Conservation (phyloP, 768 basidiomycete genomes). For the Leccinellum luteum region DNA sequence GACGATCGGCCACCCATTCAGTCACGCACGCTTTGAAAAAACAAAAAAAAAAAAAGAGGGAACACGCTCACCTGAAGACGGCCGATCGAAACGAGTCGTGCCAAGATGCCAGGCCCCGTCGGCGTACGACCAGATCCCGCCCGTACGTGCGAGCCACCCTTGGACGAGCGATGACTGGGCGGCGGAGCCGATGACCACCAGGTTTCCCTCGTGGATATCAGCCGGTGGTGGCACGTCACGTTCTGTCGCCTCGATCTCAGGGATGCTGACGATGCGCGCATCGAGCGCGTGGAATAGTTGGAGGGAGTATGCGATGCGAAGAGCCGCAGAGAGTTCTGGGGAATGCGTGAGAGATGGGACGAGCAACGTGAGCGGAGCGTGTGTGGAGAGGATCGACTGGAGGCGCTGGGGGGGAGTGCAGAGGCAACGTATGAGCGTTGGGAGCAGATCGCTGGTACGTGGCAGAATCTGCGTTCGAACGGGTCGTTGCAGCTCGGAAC, state of each 20-base stretch:
- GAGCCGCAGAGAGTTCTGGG: constrained; percentile 51
- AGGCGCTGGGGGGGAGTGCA: constrained; percentile 40
- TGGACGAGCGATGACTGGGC: constrained; percentile 34
- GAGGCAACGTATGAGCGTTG: neutral
- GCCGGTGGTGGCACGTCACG: neutral
- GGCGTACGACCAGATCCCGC: constrained; percentile 18
- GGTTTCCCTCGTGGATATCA: constrained; percentile 40
- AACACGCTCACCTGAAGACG: constrained; percentile 18
- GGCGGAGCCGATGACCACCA: constrained; percentile 55
- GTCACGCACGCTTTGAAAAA: neutral
- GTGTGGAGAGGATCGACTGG: constrained; percentile 60
- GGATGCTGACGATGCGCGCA: constrained; percentile 50
- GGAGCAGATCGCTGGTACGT: neutral
- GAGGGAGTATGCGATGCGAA: constrained; percentile 67
- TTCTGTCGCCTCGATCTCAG: constrained; percentile 26
- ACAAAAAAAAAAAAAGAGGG: too few relatives aligned
- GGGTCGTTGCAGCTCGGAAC: neutral
- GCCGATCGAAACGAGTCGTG: constrained; percentile 14
- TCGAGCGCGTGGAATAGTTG: constrained; percentile 70
- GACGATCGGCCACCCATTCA: neutral
- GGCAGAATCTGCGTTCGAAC: constrained; percentile 3
- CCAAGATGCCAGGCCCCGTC: constrained; percentile 18
- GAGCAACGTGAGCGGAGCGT: constrained; percentile 55
- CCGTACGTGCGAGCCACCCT: constrained; percentile 28
- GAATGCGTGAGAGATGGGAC: constrained; percentile 37